phyloP scores from a whole-genome alignment of 352 stramenopile genomes.

The Peronospora tabacina region DNA sequence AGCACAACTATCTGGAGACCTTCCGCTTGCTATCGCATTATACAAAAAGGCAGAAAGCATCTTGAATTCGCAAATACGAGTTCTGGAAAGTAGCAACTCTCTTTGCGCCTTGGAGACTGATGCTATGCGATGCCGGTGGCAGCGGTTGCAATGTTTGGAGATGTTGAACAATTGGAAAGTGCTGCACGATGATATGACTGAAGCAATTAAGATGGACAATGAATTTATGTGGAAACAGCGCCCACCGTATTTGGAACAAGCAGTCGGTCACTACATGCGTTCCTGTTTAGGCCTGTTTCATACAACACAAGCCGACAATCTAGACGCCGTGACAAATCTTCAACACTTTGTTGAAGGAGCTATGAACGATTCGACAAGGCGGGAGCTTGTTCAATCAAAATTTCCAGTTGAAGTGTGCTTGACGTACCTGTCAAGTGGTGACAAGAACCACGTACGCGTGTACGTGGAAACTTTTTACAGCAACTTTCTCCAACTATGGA shows the following conservation, averaged over 20 bases:
- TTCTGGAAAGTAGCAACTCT: slow-evolving; percentile 23
- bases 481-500: slow-evolving; percentile 50
- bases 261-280: slow-evolving; percentile 43
- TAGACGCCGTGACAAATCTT: slow-evolving; percentile 17
- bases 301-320: slow-evolving; percentile 2
- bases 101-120: slow-evolving; percentile 30
- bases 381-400: slow-evolving; percentile 33
- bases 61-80: slow-evolving; percentile 36
- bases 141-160: slow-evolving; percentile 55
- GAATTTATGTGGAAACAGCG: slow-evolving; percentile 50
- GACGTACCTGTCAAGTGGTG: slow-evolving; percentile 31
- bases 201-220: slow-evolving; percentile 11
- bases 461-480: slow-evolving; percentile 57
- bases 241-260: slow-evolving; percentile 62
- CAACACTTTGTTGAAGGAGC: slow-evolving; percentile 21
- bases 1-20: slow-evolving; percentile 56
- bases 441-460: slow-evolving; percentile 43
- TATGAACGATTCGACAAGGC: slow-evolving; percentile 25
- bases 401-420: slow-evolving; percentile 51
- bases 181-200: slow-evolving; percentile 38
- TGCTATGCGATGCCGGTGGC: slow-evolving; percentile 50
- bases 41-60: slow-evolving; percentile 64
- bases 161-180: slow-evolving; percentile 65
- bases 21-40: slow-evolving; percentile 54
- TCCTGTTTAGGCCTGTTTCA: slow-evolving; percentile 34